Conservation (phyloP, 495 filamentous ascomycete genomes). For the Coniosporium apollinis region DNA sequence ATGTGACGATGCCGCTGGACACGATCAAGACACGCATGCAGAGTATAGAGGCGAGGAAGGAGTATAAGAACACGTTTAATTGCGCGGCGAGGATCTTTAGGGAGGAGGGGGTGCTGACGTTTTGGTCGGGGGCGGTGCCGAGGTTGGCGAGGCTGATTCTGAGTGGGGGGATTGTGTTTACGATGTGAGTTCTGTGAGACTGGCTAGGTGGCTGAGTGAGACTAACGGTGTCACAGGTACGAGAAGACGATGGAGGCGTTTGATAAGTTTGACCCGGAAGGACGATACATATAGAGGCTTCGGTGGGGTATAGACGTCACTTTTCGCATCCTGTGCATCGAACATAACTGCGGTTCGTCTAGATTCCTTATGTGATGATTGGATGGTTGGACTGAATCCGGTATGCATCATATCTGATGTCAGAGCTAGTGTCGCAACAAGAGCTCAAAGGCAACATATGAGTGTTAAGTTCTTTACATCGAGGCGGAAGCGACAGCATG, state of each 20-base stretch:
- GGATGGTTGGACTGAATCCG: no score
- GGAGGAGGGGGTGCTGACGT: slow-evolving; percentile 75
- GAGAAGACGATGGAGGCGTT: slow-evolving; percentile 91
- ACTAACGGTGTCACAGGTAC: slow-evolving; percentile 38
- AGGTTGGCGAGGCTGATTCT: slow-evolving; percentile 62
- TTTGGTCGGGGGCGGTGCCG: slow-evolving; percentile 89
- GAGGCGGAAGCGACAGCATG: no score
- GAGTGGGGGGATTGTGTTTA: slow-evolving; percentile 94
- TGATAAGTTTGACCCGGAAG: slow-evolving; percentile 65
- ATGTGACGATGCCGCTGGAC: slow-evolving; percentile 74
- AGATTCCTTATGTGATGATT: no score
- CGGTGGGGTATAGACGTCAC: no score
- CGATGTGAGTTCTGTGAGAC: slow-evolving; percentile 44
- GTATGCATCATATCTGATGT: no score
- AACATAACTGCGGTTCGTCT: no score
- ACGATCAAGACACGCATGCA: slow-evolving; percentile 97
- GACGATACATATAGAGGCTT: slow-evolving; percentile 77
- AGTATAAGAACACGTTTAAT: slow-evolving; percentile 78
- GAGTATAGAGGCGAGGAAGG: slow-evolving; percentile 67
- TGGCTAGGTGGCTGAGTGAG: not conserved
- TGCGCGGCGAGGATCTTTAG: slow-evolving; percentile 73
- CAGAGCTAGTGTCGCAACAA: no score
- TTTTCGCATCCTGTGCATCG: no score
- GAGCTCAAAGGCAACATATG: no score
- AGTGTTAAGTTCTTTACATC: no score